These are phyloP conservation scores for Porphyrellus cyaneotinctus DNA, from an alignment of 768 basidiomycete genomes.

Conservation along the genomic window DNA sequence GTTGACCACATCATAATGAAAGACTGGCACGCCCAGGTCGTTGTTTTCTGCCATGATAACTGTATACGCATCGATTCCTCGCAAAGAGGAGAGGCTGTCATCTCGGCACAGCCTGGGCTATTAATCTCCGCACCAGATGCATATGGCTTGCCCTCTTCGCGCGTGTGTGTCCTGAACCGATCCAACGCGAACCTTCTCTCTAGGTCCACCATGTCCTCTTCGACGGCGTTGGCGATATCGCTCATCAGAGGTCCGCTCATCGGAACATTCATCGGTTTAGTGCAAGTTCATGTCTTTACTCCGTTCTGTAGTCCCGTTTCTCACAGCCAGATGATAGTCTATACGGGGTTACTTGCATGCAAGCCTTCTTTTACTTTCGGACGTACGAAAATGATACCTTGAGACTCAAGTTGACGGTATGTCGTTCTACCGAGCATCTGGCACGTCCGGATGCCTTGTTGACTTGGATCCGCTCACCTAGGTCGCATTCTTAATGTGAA, in stretches of 20 bases:
- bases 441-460: background rate
- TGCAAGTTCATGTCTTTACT: slow-evolving; percentile 8
- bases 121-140: no score
- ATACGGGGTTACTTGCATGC: slow-evolving; percentile 28
- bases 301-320: background rate
- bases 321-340: slow-evolving; percentile 13
- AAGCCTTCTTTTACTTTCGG: slow-evolving; percentile 27
- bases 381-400: slow-evolving; percentile 18
- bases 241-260: slow-evolving; percentile 27
- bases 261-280: slow-evolving; percentile 22
- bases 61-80: no score
- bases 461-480: slow-evolving; percentile 1
- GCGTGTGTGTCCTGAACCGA: no score
- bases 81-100: no score
- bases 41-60: no score
- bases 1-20: no score
- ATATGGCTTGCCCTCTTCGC: no score
- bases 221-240: background rate
- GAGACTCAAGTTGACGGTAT: slow-evolving; percentile 22
- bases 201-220: slow-evolving; percentile 8
- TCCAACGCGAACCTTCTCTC: no score
- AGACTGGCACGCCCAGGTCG: no score
- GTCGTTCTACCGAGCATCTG: background rate
- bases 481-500: slow-evolving; percentile 23
- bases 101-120: no score